Conservation (phyloP, 345 rosid species). For the Melaleuca quinquenervia region DNA sequence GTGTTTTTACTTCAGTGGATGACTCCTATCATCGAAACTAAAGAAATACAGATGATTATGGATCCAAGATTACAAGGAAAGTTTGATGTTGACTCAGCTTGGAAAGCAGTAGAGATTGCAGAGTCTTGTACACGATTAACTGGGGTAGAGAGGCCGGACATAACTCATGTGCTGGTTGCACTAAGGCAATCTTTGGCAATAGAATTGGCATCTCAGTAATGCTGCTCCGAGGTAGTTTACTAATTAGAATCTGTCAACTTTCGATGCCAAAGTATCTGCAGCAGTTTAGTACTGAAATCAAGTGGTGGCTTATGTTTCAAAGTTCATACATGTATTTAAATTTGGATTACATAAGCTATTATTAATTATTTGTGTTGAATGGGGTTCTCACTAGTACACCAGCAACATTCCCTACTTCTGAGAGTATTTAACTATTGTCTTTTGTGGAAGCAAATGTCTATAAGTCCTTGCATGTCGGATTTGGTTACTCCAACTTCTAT, state of each 20-base stretch:
- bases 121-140: background rate
- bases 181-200: background rate
- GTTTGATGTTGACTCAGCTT: conserved; percentile 19
- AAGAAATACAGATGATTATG: conserved; percentile 21
- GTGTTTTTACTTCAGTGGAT: conserved; percentile 33
- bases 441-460: background rate
- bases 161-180: background rate
- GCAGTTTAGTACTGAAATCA: background rate
- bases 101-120: conserved; percentile 14
- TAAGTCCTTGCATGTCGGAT: background rate
- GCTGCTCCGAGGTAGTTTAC: background rate
- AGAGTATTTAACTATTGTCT: background rate
- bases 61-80: conserved; percentile 27
- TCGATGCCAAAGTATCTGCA: background rate
- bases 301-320: background rate
- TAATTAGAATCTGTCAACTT: background rate
- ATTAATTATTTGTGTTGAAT: background rate
- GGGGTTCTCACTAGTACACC: background rate
- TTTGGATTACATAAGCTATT: background rate
- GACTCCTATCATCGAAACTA: conserved; percentile 12
- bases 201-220: background rate
- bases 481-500: background rate
- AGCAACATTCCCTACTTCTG: background rate
- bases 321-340: background rate
- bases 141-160: background rate